Conservation (phyloP, 257 asterid species). For the Petunia secreta region DNA sequence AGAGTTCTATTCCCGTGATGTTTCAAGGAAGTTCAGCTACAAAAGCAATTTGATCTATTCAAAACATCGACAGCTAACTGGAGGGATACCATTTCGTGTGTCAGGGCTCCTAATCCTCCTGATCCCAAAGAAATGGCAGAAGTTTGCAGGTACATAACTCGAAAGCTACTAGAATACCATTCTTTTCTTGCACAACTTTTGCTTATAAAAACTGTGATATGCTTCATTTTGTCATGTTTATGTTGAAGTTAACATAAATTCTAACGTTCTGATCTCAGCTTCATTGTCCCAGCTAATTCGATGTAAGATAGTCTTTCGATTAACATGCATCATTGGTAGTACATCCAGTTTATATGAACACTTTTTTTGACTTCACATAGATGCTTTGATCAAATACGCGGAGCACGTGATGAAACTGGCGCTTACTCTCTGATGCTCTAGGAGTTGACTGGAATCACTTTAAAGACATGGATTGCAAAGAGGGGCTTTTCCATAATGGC, state of each 20-base stretch:
- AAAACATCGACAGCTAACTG: constrained; percentile 23
- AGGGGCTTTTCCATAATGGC: constrained; percentile 28
- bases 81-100: constrained; percentile 29
- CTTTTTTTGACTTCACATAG: constrained; percentile 23
- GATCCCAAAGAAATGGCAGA: constrained; percentile 27
- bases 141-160: constrained; percentile 18
- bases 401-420: constrained; percentile 41
- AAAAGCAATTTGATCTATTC: constrained; percentile 31
- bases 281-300: no score
- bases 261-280: no score
- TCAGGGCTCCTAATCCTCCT: constrained; percentile 32
- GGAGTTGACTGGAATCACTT: constrained; percentile 42
- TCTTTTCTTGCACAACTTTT: constrained; percentile 27
- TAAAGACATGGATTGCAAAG: constrained; percentile 45
- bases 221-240: no score
- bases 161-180: not conserved
- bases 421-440: constrained; percentile 35
- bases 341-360: no score
- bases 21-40: not conserved
- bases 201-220: not conserved
- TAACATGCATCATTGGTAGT: no score
- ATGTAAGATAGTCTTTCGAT: no score
- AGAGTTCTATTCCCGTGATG: constrained; percentile 24
- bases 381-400: constrained; percentile 40
- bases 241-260: no score